Evolutionary conservation across 148 eudicot genomes (phyloP).

Genomic region (Oxyria digyna): DNA sequence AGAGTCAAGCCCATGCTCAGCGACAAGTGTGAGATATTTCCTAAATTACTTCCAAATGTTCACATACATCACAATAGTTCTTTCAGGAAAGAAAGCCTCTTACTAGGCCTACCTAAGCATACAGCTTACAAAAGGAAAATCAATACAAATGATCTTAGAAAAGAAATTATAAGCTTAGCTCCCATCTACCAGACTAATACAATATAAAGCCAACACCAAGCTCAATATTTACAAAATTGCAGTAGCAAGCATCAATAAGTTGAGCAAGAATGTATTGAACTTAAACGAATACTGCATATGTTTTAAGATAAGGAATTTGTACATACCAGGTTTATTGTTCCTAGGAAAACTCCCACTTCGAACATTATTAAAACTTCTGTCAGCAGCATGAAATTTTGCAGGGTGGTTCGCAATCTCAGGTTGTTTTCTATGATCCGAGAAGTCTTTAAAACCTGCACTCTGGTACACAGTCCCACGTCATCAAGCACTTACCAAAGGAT

Average conservation of each 20-base stretch:
- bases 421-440: constrained; percentile 30
- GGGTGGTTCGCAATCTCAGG: constrained; percentile 30
- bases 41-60: neutral
- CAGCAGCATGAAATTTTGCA: constrained; percentile 21
- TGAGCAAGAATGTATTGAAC: neutral
- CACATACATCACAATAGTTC: neutral
- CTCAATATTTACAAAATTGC: neutral
- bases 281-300: too few species aligned
- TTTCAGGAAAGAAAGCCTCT: neutral
- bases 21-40: neutral
- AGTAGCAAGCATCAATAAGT: neutral
- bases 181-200: neutral
- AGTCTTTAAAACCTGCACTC: constrained; percentile 35
- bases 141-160: neutral
- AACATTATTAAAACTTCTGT: constrained; percentile 35
- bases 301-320: neutral
- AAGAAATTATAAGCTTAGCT: neutral
- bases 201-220: neutral
- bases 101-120: neutral
- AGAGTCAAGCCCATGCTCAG: neutral
- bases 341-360: constrained; percentile 41
- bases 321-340: constrained; percentile 32
- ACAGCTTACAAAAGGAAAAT: neutral
- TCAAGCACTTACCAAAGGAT: neutral
- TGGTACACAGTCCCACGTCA: constrained; percentile 19